Percentiles rank a stretch among this genome's conserved stretches.
These are phyloP conservation scores for Fusarium sp. DNA, from an alignment of 2,329 filamentous ascomycete genomes.

Conservation along the genomic window DNA sequence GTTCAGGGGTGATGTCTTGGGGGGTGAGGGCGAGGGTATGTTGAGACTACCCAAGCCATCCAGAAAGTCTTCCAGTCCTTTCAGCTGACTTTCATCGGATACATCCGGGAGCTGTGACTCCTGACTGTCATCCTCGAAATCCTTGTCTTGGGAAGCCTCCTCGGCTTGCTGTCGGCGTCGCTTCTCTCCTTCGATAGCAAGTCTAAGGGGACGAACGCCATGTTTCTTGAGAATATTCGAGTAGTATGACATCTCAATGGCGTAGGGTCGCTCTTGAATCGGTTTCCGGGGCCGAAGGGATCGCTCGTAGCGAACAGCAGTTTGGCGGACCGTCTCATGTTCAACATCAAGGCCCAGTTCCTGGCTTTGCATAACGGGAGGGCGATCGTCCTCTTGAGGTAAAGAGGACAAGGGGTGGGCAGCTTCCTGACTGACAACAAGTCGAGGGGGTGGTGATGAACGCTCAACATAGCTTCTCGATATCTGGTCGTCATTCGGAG, in stretches of 20 bases:
- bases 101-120: slow-evolving; percentile 46
- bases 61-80: slow-evolving; percentile 26
- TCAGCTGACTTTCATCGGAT: slow-evolving; percentile 50
- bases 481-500: slow-evolving; percentile 32
- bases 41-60: slow-evolving; percentile 34
- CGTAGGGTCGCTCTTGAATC: slow-evolving; percentile 67
- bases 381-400: background rate
- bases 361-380: slow-evolving; percentile 27
- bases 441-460: slow-evolving; percentile 45
- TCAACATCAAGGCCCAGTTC: slow-evolving; percentile 27
- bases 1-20: slow-evolving; percentile 42
- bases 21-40: slow-evolving; percentile 44
- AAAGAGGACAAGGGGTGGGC: background rate
- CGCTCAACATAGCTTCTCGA: slow-evolving; percentile 51
- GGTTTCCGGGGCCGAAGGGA: slow-evolving; percentile 66
- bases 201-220: slow-evolving; percentile 61
- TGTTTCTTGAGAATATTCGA: slow-evolving; percentile 61
- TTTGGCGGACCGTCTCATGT: slow-evolving; percentile 39
- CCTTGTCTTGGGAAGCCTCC: slow-evolving; percentile 57
- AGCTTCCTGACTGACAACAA: slow-evolving; percentile 7
- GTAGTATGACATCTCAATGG: slow-evolving; percentile 64
- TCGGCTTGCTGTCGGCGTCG: slow-evolving; percentile 53
- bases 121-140: slow-evolving; percentile 62
- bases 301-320: slow-evolving; percentile 52
- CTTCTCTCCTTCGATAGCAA: slow-evolving; percentile 47